Evolutionary conservation across 2,329 filamentous ascomycete genomes (phyloP), one percentile per base, ranked within the genome.

Genomic region (Huntiella savannae): DNA sequence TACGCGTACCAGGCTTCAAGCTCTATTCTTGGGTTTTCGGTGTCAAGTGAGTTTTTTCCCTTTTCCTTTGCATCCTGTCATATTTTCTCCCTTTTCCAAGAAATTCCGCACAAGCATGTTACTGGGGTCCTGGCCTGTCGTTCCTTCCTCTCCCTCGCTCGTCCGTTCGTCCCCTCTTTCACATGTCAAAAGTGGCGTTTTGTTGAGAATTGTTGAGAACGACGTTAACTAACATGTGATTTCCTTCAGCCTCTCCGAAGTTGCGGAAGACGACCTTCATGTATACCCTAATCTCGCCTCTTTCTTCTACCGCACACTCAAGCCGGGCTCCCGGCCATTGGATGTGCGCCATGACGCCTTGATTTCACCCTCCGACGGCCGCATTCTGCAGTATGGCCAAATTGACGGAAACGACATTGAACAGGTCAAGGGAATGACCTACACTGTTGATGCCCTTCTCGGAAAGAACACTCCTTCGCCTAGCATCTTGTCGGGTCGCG

Each of bases 351-450:
- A 75, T 1, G 79, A 82, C 56, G 82, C 85, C 7, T 65, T 98
- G 4, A 66, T 96, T 5, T 91, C 85, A 1, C 92, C 91, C 1
- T 77, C 91, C 4, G 91, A 98, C 60, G 91, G 91, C 40, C 81
- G 82, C 52, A 73, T 98, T 40, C 73, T 98, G 19, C 88, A 96
- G 56, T 95, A 86, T 55, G 91, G 91, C 8, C 78, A 77, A 54
- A 95, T 98, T 48, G 81, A 92, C 56, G 77, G 87, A 55, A 87
- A 88, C 41, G 85, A 95, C 57, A 92, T 98, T 38, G 91, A 98
- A 61, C 91, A 98, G 64, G 88, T 98, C 52, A 98, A 98, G 64
- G 91, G 91, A 50, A 91, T 98, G 71, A 98, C 91, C 1, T 98
- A 98, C 63, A 93, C 80, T 53, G 73, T 98, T 46, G 91, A 98